A percentile compares a stretch with the other conserved stretches of the same genome.
These are phyloP conservation scores for Cenchrus fungigraminus DNA, from an alignment of 176 grass and related monocot species.

Conservation along the genomic window DNA sequence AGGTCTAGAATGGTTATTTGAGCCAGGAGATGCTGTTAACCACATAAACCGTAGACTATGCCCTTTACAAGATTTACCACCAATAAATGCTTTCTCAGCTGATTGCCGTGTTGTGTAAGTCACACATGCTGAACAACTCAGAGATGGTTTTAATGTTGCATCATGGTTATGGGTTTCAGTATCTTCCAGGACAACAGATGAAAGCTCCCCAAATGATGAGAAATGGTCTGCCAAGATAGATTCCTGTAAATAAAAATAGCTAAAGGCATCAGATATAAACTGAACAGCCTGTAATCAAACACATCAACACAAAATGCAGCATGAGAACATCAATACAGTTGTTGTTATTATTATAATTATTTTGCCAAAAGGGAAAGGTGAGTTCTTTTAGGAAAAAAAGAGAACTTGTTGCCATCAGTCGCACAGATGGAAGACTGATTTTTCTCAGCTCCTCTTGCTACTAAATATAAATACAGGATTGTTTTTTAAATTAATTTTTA, in stretches of 20 bases:
- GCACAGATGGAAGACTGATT: slow-evolving; percentile 1
- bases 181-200: slow-evolving; percentile 78
- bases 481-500: slow-evolving; percentile 27
- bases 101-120: slow-evolving; percentile 70
- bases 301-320: slow-evolving; percentile 39
- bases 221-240: slow-evolving; percentile 88
- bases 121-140: slow-evolving; percentile 72
- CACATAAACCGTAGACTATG: slow-evolving; percentile 78
- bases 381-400: slow-evolving; percentile 10
- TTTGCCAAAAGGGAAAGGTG: neutral
- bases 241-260: slow-evolving; percentile 64
- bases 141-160: slow-evolving; percentile 58
- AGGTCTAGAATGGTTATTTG: slow-evolving; percentile 44
- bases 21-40: slow-evolving; percentile 63
- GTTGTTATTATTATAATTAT: neutral
- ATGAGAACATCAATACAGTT: neutral
- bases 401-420: neutral
- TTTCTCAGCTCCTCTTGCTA: slow-evolving; percentile 8
- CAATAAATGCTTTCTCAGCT: slow-evolving; percentile 86
- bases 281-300: slow-evolving; percentile 30
- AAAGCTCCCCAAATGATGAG: slow-evolving; percentile 80
- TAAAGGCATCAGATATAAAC: slow-evolving; percentile 27
- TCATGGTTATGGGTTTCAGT: slow-evolving; percentile 60
- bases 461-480: slow-evolving; percentile 13
- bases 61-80: slow-evolving; percentile 79